These are phyloP conservation scores for Ganoderma boninense DNA, from an alignment of 1,284 basidiomycete species.

Conservation along the genomic window DNA sequence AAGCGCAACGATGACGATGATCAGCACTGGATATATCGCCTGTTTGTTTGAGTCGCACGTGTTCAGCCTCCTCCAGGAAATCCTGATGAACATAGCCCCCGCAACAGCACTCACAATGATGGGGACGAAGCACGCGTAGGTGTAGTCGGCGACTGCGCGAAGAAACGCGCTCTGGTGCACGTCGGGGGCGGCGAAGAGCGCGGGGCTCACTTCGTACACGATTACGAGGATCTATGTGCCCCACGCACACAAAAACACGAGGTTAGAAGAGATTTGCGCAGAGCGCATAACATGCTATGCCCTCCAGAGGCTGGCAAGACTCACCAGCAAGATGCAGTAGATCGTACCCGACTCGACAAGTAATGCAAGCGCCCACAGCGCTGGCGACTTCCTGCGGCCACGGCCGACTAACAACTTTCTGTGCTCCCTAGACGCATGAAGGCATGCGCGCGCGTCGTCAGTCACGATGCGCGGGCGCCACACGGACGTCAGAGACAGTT, in stretches of 20 bases:
- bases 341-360: conserved; percentile 5
- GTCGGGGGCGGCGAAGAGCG: background rate
- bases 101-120: conserved; percentile 4
- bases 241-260: background rate
- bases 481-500: background rate
- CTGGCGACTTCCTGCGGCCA: background rate
- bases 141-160: background rate
- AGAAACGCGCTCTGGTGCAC: background rate
- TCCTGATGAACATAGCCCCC: background rate
- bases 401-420: background rate
- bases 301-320: background rate
- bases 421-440: background rate
- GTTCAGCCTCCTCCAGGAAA: background rate
- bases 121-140: background rate
- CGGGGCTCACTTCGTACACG: background rate
- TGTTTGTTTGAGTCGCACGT: background rate
- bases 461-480: background rate
- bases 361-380: background rate
- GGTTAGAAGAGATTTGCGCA: background rate
- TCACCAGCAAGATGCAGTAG: conserved; percentile 6
- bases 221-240: background rate
- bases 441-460: background rate
- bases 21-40: conserved; percentile 6
- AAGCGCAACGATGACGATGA: conserved; percentile 10
- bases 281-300: background rate